Conservation (phyloP, 352 stramenopile species). For the Phytophthora cajani region DNA sequence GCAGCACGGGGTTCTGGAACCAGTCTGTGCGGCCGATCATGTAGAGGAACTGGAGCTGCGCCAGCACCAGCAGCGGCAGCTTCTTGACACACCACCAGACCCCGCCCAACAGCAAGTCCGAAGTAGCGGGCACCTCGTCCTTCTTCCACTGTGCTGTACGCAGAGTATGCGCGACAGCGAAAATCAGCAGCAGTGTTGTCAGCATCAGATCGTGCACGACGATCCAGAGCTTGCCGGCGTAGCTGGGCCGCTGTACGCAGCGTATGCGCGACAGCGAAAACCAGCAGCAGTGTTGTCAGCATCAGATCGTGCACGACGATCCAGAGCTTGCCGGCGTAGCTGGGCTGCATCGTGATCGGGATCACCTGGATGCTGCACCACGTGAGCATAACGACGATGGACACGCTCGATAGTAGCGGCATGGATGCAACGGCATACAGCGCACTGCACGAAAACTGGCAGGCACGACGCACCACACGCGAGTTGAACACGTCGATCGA, state of each 20-base stretch:
- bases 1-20: constrained; percentile 82
- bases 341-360: constrained; percentile 71
- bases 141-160: constrained; percentile 74
- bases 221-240: constrained; percentile 69
- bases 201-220: constrained; percentile 68
- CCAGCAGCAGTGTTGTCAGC: constrained; percentile 64
- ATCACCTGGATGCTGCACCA: constrained; percentile 60
- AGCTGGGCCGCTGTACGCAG: constrained; percentile 71
- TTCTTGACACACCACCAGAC: constrained; percentile 58
- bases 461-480: constrained; percentile 69
- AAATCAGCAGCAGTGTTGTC: constrained; percentile 70
- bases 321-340: constrained; percentile 74
- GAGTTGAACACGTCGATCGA: constrained; percentile 80
- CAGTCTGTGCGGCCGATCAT: constrained; percentile 67
- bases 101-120: constrained; percentile 56
- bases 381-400: constrained; percentile 56
- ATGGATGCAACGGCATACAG: constrained; percentile 75
- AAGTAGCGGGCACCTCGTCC: constrained; percentile 65
- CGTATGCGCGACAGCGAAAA: constrained; percentile 73
- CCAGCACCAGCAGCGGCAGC: constrained; percentile 53
- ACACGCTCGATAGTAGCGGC: constrained; percentile 68
- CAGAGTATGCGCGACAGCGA: constrained; percentile 70
- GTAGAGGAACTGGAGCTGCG: constrained; percentile 68
- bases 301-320: constrained; percentile 66
- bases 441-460: constrained; percentile 77